A percentile compares a stretch with the other conserved stretches of the same genome.
phyloP scores from a whole-genome alignment of 352 stramenopile genomes.

The Phytophthora colocasiae region DNA sequence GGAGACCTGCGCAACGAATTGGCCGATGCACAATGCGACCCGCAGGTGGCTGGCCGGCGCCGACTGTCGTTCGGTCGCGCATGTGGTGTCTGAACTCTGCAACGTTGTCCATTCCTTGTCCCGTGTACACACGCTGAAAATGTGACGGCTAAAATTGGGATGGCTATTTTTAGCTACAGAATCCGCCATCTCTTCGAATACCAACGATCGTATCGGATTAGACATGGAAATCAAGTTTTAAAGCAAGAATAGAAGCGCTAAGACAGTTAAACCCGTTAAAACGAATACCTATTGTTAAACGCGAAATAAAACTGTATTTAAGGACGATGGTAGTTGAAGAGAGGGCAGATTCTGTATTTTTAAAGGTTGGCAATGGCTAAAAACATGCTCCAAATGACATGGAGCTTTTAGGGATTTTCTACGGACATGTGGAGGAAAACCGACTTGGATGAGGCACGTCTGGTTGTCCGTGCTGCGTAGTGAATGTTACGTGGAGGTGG shows the following conservation, averaged over 20 bases:
- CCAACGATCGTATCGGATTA: too few species aligned
- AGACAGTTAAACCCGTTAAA: too few species aligned
- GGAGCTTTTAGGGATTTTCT: constrained; percentile 19
- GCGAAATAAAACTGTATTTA: too few species aligned
- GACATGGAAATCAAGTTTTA: too few species aligned
- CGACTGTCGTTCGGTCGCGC: constrained; percentile 29
- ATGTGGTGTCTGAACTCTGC: constrained; percentile 26
- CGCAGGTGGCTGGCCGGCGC: constrained; percentile 6
- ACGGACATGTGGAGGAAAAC: constrained; percentile 24
- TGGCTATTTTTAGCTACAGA: neutral
- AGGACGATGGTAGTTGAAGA: too few species aligned
- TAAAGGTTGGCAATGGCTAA: neutral
- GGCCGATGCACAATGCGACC: constrained; percentile 22
- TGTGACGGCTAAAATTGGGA: neutral
- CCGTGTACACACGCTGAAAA: constrained; percentile 13
- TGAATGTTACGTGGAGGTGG: neutral
- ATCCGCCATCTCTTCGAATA: too few species aligned
- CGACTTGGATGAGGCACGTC: constrained; percentile 11
- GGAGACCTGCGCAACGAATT: constrained; percentile 11
- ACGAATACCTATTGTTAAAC: too few species aligned
- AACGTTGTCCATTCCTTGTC: constrained; percentile 2
- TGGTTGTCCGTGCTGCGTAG: constrained; percentile 16
- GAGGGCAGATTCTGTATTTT: too few species aligned
- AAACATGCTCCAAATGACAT: constrained; percentile 15
- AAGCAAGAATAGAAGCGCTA: too few species aligned